Evolutionary conservation across 441 rosid species (phyloP), one percentile per base, ranked within the genome.

Genomic region (Cnidoscolus chayamansa): DNA sequence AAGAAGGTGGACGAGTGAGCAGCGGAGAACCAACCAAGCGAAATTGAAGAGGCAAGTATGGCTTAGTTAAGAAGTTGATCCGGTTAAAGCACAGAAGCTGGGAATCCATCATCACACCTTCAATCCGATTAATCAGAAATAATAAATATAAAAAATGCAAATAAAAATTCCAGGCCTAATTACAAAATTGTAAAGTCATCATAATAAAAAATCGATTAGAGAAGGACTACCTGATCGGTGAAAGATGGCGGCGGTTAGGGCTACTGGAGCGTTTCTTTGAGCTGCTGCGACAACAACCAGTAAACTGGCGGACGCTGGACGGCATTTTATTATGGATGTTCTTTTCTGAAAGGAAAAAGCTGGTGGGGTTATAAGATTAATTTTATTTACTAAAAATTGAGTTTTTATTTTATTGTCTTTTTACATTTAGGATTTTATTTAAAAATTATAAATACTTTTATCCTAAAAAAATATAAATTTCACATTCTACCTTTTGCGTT

Each of bases 61-160:
- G 82, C 50, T 74, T 81, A 51, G 56, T 15, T 47, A 69, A 69
- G 73, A 72, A 35, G 67, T 51, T 66, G 74, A 20, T 76, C 32
- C 68, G 73, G 72, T 76, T 79, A 48, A 81, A 67, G 74, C 76
- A 71, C 17, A 82, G 78, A 79, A 81, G 81, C 81, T 75, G 87
- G 57, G 80, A 76, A 74, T 73, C 87, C 87, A 82, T 84, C 59
- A 70, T 37, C 50, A 79, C 70, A 75, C 76, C 84, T 82, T 81
- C 83, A 84, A 77, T 73, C 73, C 63, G 67, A 77, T 69, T 65
- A 77, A 57, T 59, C 48, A 55, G 16, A 58, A 10, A 40, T 40
- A 40, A 40, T 40, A 72, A 55, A 51, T 13, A n/a, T 50, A 13
- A 50, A 53, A 53, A 53, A 2, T 53, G 57, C 8, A 53, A n/a